Conservation (phyloP, 805 yeast genomes). For the Saccharomyces jurei region DNA sequence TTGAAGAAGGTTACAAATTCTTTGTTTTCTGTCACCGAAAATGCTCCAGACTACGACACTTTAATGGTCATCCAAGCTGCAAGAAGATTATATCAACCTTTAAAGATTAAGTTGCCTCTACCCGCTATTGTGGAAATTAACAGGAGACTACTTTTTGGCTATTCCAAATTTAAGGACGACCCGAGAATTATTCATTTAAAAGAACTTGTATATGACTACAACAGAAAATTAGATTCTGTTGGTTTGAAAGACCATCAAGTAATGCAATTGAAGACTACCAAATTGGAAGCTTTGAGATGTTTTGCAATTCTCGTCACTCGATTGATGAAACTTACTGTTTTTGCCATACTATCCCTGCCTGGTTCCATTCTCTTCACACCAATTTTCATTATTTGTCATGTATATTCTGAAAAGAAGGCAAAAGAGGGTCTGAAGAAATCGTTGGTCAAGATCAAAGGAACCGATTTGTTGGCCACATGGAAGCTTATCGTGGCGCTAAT, state of each 20-base stretch:
- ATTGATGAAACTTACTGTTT: conserved; percentile 40
- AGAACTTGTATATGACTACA: conserved; percentile 57
- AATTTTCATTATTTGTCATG: conserved; percentile 65
- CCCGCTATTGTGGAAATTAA: conserved; percentile 82
- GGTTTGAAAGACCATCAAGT: conserved; percentile 72
- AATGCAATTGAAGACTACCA: conserved; percentile 36
- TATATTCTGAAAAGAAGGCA: conserved; percentile 65
- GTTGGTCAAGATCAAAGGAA: conserved; percentile 80
- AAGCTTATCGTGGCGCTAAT: conserved; percentile 78
- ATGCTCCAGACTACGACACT: conserved; percentile 88
- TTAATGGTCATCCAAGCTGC: conserved; percentile 92
- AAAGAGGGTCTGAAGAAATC: conserved; percentile 80
- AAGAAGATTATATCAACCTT: conserved; percentile 68
- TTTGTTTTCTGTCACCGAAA: conserved; percentile 81
- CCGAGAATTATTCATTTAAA: conserved; percentile 58
- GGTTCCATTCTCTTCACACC: conserved; percentile 82
- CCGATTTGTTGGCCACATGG: conserved; percentile 94
- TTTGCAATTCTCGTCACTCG: conserved; percentile 46
- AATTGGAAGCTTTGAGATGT: conserved; percentile 39
- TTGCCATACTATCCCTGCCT: conserved; percentile 64
- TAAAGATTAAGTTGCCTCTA: conserved; percentile 58
- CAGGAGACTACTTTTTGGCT: conserved; percentile 77
- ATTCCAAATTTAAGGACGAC: conserved; percentile 64
- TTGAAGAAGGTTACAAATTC: conserved; percentile 69
- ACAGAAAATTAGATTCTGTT: conserved; percentile 51